These are phyloP conservation scores for Gaeumannomyces tritici DNA, from an alignment of 2,329 filamentous ascomycete species.

Conservation along the genomic window DNA sequence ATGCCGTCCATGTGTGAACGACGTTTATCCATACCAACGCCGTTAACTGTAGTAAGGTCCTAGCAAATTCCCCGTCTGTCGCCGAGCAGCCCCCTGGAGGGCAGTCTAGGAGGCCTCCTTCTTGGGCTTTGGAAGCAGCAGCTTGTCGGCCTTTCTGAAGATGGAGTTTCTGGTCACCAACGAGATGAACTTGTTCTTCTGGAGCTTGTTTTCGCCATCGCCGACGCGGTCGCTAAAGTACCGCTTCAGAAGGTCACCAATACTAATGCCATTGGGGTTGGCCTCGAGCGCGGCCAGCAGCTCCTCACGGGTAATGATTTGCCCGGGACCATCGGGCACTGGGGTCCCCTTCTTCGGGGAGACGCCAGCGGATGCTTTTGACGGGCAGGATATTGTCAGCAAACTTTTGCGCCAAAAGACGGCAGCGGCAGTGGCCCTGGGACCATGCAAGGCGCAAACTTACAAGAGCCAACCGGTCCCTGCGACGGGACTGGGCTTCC, in stretches of 20 bases:
- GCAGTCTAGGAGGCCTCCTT: neutral
- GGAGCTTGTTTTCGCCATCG: constrained; percentile 39
- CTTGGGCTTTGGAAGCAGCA: constrained; percentile 24
- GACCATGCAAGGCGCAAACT: neutral
- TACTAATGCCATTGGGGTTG: constrained; percentile 40
- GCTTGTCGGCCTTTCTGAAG: constrained; percentile 45
- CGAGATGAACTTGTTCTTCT: constrained; percentile 45
- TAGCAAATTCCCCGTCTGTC: neutral
- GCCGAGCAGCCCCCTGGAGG: no score
- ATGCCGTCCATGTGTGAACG: neutral
- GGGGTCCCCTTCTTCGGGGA: constrained; percentile 12
- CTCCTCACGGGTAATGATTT: constrained; percentile 33
- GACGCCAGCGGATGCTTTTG: constrained; percentile 10
- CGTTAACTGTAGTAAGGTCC: no score
- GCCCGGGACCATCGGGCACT: neutral
- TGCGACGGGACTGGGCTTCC: constrained; percentile 45
- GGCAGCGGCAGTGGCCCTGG: neutral
- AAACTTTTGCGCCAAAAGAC: neutral
- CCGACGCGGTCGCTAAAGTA: constrained; percentile 44
- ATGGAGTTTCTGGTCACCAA: constrained; percentile 46
- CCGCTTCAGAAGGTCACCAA: constrained; percentile 39
- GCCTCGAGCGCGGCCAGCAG: constrained; percentile 44
- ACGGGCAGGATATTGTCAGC: neutral
- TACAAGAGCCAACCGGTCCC: constrained; percentile 13
- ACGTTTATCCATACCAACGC: neutral